Evolutionary conservation across 2,329 filamentous ascomycete species (phyloP), one percentile per base, ranked within the genome.

Genomic region (Apiospora koreana): DNA sequence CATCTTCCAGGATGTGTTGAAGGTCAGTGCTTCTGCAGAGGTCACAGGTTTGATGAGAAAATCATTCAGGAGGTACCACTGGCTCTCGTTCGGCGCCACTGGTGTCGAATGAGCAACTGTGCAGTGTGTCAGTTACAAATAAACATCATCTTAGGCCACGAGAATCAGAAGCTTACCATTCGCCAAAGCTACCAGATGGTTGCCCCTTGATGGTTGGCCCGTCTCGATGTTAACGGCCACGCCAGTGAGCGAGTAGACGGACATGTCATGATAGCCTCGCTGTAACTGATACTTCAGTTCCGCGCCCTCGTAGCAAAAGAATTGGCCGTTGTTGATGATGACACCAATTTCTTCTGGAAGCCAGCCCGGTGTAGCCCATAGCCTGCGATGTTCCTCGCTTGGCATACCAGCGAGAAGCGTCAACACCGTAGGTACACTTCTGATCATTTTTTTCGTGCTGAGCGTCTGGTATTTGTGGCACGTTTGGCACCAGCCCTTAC

Each of bases 61-160:
- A 81, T 99, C 96, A 76, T 99, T 99, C 84, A 99, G 98, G 1
- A 99, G 83, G 81, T 98, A 94, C 97, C 97, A 99, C 75, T 92
- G 91, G 76, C 89, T 92, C 73, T 90, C 87, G 3, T 83, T 84
- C 0, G 89, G 86, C 0, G 87, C 79, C 54, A 88, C 85, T 0
- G 86, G 84, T 69, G 90, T 89, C 0, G 93, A 89, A 68, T 94
- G 90, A 16, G 88, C 88, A 70, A 93, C 91, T 92, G 69, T 21
- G 35, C 23, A 25, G 43, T 58, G 7, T 2, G 72, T 83, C 70
- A 83, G 77, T 46, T 8, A 54, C 48, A 28, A n/a, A n/a, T 16
- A 16, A 41, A 50, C 41, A 41, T 41, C 25, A 35, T 16, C 45
- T 18, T 3, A 25, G 16, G 21, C 31, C 25, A 42, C 10, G n/a